Evolutionary conservation across 1,284 basidiomycete genomes (phyloP), one percentile per base, ranked within the genome.

Genomic region (Ganoderma multipileum): DNA sequence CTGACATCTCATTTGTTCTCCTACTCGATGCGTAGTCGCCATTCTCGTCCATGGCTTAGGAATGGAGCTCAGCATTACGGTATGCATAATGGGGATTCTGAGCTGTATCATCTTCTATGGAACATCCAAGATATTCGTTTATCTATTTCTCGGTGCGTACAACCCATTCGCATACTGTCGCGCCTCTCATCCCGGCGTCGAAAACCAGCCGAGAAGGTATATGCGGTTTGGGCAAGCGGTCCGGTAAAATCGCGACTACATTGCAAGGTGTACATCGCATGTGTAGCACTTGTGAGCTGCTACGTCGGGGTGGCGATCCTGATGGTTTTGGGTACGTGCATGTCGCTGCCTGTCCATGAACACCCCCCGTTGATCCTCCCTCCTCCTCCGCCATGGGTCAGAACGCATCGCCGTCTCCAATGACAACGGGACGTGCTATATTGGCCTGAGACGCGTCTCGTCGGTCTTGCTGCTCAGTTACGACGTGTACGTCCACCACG

Each of bases 401-500:
- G 82, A 81, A 2, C 79, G 83, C 5, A 77, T 83, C n/a, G 73
- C 82, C 2, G 75, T 75, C 38, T 78, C 84, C 59, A 60, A 76
- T 3, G 63, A 73, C 0, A 80, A 82, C 47, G 80, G 80, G 7
- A 75, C 76, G 0, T 86, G 86, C 69, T 73, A 83, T 20, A 86
- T 86, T 33, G 85, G 85, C 0, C 73, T 87, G n/a, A 76, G 76
- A 62, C 71, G 73, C 18, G 28, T 55, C 74, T 80, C 82, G 62
- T 82, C 83, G 1, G 78, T 84, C 28, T 76, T 83, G 0, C 79
- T 85, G 23, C 75, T 86, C 12, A 73, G 76, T 0, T 84, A 83
- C 69, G 85, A 86, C 72, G 74, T 84, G 71, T 80, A 75, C 65
- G 66, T 76, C 42, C 74, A 71, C 65, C 64, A 68, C 52, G 38